Base-by-base conservation (phyloP, 441 rosid genomes). In the Arabidopsis hybrid region DNA sequence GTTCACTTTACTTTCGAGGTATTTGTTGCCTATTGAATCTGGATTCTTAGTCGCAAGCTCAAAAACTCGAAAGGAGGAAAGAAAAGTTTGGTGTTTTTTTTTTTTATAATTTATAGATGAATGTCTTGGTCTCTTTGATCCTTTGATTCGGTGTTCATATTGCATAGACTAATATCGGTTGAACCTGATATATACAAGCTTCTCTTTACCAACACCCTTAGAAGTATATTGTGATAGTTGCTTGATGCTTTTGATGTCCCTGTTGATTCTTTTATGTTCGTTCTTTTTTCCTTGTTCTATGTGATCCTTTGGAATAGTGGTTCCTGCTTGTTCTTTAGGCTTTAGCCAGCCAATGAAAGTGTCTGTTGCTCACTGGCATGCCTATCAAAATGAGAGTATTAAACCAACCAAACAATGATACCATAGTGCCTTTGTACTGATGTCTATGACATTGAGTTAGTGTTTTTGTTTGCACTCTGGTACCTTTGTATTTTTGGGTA, bases 1-100 rank as follows among this genome's bases (percentile, higher is more conserved):
- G 83, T 84, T 78, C 59, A 71, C 56, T 62, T 55, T 17, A 7
- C 59, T 52, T 26, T 65, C 53, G 5, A 67, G 73, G 60, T 76
- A 65, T 34, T 66, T 49, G 26, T 53, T 53, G 31, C 69, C 60
- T 73, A 64, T 40, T 60, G 69, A 67, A 65, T 66, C 61, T 62
- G 67, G 79, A 62, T 67, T 63, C 13, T 40, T 59, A 61, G 71
- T 42, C 55, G 40, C 38, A 34, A 42, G 38, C 72, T 49, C 35
- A 29, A 51, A 45, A 63, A 65, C 46, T 66, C 59, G 3, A 26
- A 60, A 53, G 26, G 69, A 43, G 69, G 8, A 51, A n/a, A 53
- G 73, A 71, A 42, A 52, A 71, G 38, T 51, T 65, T 35, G 60
- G 3, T 75, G 46, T 46, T 26, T 47, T 36, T 40, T 17, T 0